Base-by-base conservation (phyloP, 352 stramenopile species). In the Halophytophthora batemanensis region DNA sequence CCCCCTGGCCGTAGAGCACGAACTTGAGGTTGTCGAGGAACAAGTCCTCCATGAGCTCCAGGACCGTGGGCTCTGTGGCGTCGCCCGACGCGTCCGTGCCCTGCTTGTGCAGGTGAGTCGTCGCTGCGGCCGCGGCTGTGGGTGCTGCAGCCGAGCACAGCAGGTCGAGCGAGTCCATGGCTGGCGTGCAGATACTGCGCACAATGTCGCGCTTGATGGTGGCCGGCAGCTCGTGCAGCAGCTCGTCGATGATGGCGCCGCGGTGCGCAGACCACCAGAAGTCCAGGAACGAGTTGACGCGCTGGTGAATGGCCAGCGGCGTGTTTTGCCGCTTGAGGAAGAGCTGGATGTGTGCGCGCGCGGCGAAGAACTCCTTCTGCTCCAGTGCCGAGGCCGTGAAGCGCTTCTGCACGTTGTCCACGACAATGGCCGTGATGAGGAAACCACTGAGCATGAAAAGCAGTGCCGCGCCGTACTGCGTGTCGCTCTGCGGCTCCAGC, bases 211-310 rank as follows among this genome's bases (percentile, higher is more conserved):
- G 64, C 36, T 86, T 81, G 40, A 86, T 83, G 10, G 49, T 69
- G 18, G 46, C 51, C 0, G 77, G 77, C 1, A 88, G 61, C 28
- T 88, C 75, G 7, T 77, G 36, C 6, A 88, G 46, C 8, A 88
- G 45, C 19, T 86, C 68, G 31, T 74, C 71, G 36, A 88, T 76
- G 39, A 85, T 80, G 14, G 77, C 74, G 8, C 77, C 74, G 8
- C 77, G 71, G 36, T 87, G 77, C 5, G 74, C 59, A 13, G 74
- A 82, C 77, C 77, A 86, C 77, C 77, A 87, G 17, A 78, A 87
- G 40, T 87, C 74, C 12, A 87, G 38, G 38, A 86, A 87, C 13
- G 74, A 76, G 52, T 84, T 84, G 5, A 87, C 77, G 3, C 74
- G 69, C 10, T 73, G 60, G 23, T 86, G 71, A 35, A 87, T 81